Evolutionary conservation across 495 filamentous ascomycete species (phyloP).

Genomic region (Hyaloscypha hepaticicola): DNA sequence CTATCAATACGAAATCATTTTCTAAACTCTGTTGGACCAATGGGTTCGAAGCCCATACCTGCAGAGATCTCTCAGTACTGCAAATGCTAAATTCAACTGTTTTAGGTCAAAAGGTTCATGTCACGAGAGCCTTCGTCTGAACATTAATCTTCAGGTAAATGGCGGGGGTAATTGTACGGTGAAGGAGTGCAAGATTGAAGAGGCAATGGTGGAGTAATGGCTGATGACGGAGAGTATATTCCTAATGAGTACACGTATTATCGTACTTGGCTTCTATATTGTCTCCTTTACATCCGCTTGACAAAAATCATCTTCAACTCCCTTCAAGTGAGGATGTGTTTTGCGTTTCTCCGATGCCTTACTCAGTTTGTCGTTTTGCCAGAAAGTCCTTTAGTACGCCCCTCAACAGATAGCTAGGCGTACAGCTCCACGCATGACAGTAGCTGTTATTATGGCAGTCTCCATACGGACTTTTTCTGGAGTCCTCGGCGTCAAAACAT

Average conservation of each 20-base stretch:
- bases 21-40: too few relatives aligned
- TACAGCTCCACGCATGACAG: slow-evolving; percentile 30
- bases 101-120: slow-evolving; percentile 42
- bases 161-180: not conserved
- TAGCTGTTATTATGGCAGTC: slow-evolving; percentile 29
- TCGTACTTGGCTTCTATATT: not conserved
- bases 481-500: slow-evolving; percentile 23
- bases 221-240: not conserved
- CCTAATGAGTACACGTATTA: not conserved
- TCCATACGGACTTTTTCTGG: slow-evolving; percentile 28
- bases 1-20: slow-evolving; percentile 48
- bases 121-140: slow-evolving; percentile 33
- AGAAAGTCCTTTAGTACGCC: slow-evolving; percentile 9
- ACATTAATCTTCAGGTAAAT: not conserved
- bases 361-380: too few relatives aligned
- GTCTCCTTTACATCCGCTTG: not conserved
- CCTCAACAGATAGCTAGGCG: slow-evolving; percentile 26
- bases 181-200: not conserved
- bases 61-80: not conserved
- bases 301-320: not conserved
- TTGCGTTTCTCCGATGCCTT: too few relatives aligned
- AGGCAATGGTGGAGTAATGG: not conserved
- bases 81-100: not conserved
- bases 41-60: too few relatives aligned
- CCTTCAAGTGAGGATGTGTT: not conserved